Evolutionary conservation across 83 land plant species (phyloP).

Genomic region (Picea abies): DNA sequence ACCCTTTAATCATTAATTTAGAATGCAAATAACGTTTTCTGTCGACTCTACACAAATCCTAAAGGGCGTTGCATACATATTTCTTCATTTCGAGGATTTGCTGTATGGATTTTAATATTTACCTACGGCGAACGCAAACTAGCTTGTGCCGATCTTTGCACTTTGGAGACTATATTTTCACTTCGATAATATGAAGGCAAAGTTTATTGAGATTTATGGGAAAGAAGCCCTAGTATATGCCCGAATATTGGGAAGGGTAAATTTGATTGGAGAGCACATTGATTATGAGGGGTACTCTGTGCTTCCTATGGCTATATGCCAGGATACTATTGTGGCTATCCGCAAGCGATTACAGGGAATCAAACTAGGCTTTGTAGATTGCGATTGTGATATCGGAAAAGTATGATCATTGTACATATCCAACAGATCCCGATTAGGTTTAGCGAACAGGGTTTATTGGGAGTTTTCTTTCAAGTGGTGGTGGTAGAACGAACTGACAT

Average conservation of each 20-base stretch:
- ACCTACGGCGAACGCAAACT: slow-evolving; percentile 68
- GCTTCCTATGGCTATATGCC: slow-evolving; percentile 97
- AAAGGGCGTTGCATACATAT: too few species aligned
- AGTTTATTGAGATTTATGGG: slow-evolving; percentile 70
- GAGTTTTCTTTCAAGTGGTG: too few species aligned
- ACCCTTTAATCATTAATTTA: too few species aligned
- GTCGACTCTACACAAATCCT: too few species aligned
- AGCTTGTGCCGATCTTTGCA: slow-evolving; percentile 58
- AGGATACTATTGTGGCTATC: slow-evolving; percentile 94
- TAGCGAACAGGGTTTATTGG: too few species aligned
- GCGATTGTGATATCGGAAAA: slow-evolving; percentile 72
- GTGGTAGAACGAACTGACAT: too few species aligned
- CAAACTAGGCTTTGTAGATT: slow-evolving; percentile 53
- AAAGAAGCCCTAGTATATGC: slow-evolving; percentile 71
- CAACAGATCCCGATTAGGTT: slow-evolving; percentile 90
- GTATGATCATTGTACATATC: slow-evolving; percentile 69
- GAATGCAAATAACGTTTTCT: too few species aligned
- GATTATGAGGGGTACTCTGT: slow-evolving; percentile 99
- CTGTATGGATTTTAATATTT: neutral
- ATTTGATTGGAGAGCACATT: slow-evolving; percentile 97
- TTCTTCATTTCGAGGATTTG: too few species aligned
- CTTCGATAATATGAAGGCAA: slow-evolving; percentile 56
- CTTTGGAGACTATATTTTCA: slow-evolving; percentile 70
- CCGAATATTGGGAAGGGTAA: slow-evolving; percentile 96
- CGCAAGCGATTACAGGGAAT: slow-evolving; percentile 42